phyloP scores from a whole-genome alignment of 495 filamentous ascomycete species.

The Astrothelium subdiscretum region DNA sequence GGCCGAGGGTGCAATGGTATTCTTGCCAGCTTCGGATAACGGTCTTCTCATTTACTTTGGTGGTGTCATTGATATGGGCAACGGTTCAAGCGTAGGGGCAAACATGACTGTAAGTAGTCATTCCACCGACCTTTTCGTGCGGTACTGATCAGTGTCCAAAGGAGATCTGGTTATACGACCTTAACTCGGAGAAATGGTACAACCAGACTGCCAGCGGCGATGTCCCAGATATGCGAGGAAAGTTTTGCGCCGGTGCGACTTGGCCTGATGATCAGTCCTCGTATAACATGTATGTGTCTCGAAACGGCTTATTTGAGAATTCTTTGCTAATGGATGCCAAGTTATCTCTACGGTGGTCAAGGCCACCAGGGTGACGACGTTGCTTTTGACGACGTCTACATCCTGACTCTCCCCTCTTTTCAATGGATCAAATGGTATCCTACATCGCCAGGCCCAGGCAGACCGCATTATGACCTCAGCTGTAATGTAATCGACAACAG shows the following conservation, averaged over 20 bases:
- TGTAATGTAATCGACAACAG: constrained; percentile 38
- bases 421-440: constrained; percentile 42
- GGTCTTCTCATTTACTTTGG: constrained; percentile 45
- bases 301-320: not conserved
- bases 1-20: constrained; percentile 37
- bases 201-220: constrained; percentile 37
- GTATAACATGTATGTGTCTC: constrained; percentile 39
- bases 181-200: constrained; percentile 42
- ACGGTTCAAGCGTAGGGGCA: constrained; percentile 18
- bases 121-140: constrained; percentile 22
- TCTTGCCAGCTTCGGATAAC: constrained; percentile 39
- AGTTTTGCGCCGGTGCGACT: constrained; percentile 43
- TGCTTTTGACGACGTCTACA: constrained; percentile 46
- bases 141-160: no score
- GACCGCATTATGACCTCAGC: constrained; percentile 36
- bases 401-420: constrained; percentile 42
- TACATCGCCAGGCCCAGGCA: constrained; percentile 19
- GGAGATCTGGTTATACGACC: constrained; percentile 42
- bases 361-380: constrained; percentile 28
- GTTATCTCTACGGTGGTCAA: constrained; percentile 42
- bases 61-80: constrained; percentile 29
- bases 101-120: constrained; percentile 21
- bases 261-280: constrained; percentile 43
- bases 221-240: constrained; percentile 34
- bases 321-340: constrained; percentile 14